Base-by-base conservation (phyloP, 2,329 filamentous ascomycete genomes). In the Biscogniauxia sp. region DNA sequence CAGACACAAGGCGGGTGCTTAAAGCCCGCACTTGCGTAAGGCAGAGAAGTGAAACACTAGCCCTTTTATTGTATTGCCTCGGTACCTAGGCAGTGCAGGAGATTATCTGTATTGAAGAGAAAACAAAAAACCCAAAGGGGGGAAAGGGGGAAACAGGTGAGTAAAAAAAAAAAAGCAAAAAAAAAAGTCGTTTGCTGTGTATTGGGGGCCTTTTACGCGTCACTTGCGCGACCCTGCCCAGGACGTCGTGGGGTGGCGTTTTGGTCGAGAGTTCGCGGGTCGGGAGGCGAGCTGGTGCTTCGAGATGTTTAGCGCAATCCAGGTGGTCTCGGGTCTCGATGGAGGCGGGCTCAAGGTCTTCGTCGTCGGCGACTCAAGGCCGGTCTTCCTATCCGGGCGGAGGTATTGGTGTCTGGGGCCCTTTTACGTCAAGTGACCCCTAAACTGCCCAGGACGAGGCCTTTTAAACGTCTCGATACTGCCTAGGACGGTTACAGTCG, bases 211-310 rank as follows among this genome's bases (percentile, higher is more conserved):
- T 32, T 32, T 32, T 32, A 32, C 28, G 28, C 11, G 28, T 32
- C 28, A 32, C 11, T 23, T 23, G 23, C 58, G 53, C 8, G 23
- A 60, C 51, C 51, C 58, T 20, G 19, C 13, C 55, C 53, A 52
- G 28, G 28, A 15, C 55, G 23, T 61, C 51, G 51, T 52, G 20
- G 59, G 54, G 59, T 41, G 52, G 59, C 25, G 28, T 20, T 2
- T 20, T 13, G 2, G 51, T 53, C 26, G 23, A n/a, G 6, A 53
- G 19, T 53, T 28, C 60, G 60, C 56, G 60, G 57, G 49, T 55
- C 51, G 60, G 53, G 55, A 59, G 60, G 57, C 58, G 49, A 53
- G 41, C 53, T 51, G 20, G 26, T 20, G 19, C 52, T 45, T 25
- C 57, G 57, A 13, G 28, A 45, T 23, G 45, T 20, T 13, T 25